Conservation (phyloP, 208 protist species). For the Dictyostelium gargantuum region DNA sequence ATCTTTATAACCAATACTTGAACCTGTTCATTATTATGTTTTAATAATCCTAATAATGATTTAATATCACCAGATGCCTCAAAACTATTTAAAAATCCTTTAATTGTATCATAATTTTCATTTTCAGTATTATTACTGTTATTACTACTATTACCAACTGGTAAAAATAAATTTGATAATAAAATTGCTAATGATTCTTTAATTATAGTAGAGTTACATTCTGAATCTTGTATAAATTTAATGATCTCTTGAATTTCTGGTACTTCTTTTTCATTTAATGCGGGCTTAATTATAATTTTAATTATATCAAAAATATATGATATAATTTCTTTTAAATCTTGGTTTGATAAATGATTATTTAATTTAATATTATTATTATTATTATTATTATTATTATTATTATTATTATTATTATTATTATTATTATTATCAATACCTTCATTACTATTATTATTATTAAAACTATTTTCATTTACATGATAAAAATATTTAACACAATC, state of each 20-base stretch:
- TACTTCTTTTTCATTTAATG: conserved; percentile 20
- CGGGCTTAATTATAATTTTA: conserved; percentile 17
- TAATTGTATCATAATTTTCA: neutral
- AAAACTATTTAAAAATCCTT: conserved; percentile 28
- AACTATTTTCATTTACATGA: neutral
- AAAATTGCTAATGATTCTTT: conserved; percentile 42
- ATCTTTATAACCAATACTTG: conserved; percentile 48
- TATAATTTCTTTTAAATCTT: conserved; percentile 15
- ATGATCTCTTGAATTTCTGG: conserved; percentile 22
- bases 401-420: neutral
- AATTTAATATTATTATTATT: neutral
- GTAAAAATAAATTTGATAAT: conserved; percentile 5
- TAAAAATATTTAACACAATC: conserved; percentile 53
- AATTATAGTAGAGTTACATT: neutral
- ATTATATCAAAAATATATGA: conserved; percentile 46
- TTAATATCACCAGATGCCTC: conserved; percentile 14
- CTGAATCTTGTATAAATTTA: conserved; percentile 41
- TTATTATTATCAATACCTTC: too few species aligned
- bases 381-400: neutral
- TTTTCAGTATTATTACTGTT: neutral
- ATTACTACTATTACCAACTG: neutral
- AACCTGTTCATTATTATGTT: conserved; percentile 27
- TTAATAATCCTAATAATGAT: conserved; percentile 23
- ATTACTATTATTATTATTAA: neutral
- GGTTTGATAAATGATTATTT: neutral